Evolutionary conservation across 1,284 basidiomycete genomes (phyloP).

Genomic region (Wallemia hederae): DNA sequence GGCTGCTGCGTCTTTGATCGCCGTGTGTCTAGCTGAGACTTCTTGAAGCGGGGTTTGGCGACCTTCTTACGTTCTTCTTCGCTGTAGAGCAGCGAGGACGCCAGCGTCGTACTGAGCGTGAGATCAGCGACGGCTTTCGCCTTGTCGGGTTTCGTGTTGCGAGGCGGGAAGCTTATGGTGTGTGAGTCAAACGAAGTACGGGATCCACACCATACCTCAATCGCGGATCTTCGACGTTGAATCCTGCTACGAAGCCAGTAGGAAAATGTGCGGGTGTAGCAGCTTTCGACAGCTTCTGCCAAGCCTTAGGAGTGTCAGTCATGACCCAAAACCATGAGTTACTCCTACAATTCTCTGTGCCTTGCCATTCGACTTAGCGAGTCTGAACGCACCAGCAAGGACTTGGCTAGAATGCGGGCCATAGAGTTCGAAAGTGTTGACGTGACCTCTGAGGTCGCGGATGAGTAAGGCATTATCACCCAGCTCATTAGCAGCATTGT

Average conservation of each 20-base stretch:
- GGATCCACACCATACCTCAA: slow-evolving; percentile 23
- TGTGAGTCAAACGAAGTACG: neutral
- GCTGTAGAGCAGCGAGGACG: slow-evolving; percentile 42
- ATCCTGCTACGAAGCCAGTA: slow-evolving; percentile 40
- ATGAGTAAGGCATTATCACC: slow-evolving; percentile 28
- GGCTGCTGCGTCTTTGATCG: slow-evolving; percentile 39
- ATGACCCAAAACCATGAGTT: neutral
- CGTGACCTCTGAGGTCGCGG: slow-evolving; percentile 31
- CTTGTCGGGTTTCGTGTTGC: slow-evolving; percentile 30
- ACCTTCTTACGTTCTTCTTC: slow-evolving; percentile 24
- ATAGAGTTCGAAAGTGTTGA: slow-evolving; percentile 59
- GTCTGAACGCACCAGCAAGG: slow-evolving; percentile 36
- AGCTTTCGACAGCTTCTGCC: slow-evolving; percentile 29
- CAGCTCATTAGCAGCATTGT: slow-evolving; percentile 22
- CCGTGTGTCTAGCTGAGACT: slow-evolving; percentile 52
- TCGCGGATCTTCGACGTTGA: slow-evolving; percentile 49
- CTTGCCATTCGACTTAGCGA: slow-evolving; percentile 20
- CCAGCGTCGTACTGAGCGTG: slow-evolving; percentile 30
- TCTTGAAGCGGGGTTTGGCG: slow-evolving; percentile 37
- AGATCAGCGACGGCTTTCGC: slow-evolving; percentile 10
- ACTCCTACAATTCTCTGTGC: slow-evolving; percentile 1
- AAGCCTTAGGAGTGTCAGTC: slow-evolving; percentile 27
- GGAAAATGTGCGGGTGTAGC: slow-evolving; percentile 36
- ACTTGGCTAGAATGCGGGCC: slow-evolving; percentile 54
- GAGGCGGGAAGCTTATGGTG: slow-evolving; percentile 39